These are phyloP conservation scores for Gelatoporia subvermispora DNA, from an alignment of 768 basidiomycete species.

Conservation along the genomic window DNA sequence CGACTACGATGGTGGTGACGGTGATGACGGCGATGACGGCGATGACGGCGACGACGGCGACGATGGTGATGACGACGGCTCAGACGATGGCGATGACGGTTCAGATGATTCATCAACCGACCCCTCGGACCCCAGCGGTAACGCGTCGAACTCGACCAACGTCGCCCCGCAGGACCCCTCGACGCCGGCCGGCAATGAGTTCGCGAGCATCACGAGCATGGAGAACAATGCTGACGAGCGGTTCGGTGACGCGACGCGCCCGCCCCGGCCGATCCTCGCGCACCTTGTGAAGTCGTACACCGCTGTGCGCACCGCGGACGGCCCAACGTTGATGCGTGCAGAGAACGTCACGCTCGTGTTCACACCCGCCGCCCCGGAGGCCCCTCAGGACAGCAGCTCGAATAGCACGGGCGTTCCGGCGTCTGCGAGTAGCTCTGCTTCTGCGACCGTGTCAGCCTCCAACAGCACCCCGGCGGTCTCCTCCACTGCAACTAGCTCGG, in stretches of 20 bases:
- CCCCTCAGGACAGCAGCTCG: slow-evolving; percentile 1
- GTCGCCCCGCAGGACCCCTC: slow-evolving; percentile 10
- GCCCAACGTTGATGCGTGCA: slow-evolving; percentile 13
- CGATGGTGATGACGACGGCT: neutral
- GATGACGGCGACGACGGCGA: neutral
- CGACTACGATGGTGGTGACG: slow-evolving; percentile 1
- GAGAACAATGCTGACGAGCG: slow-evolving; percentile 11
- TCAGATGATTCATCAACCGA: neutral
- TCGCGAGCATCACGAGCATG: slow-evolving; percentile 18
- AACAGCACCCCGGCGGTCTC: neutral
- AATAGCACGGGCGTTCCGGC: slow-evolving; percentile 5
- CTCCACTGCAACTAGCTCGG: neutral
- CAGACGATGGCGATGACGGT: neutral
- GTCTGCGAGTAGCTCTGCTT: neutral
- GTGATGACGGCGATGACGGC: neutral
- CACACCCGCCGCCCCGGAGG: slow-evolving; percentile 33
- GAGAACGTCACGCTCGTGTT: slow-evolving; percentile 54
- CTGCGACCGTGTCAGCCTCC: neutral
- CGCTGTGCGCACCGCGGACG: slow-evolving; percentile 4
- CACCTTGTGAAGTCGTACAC: slow-evolving; percentile 10
- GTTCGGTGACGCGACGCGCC: slow-evolving; percentile 16
- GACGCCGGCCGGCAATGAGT: slow-evolving; percentile 11
- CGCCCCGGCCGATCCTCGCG: slow-evolving; percentile 5
- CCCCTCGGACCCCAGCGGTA: slow-evolving; percentile 2
- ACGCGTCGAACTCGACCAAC: slow-evolving; percentile 8